Conservation (phyloP, 768 basidiomycete genomes). For the Boletus rubescentipes region DNA sequence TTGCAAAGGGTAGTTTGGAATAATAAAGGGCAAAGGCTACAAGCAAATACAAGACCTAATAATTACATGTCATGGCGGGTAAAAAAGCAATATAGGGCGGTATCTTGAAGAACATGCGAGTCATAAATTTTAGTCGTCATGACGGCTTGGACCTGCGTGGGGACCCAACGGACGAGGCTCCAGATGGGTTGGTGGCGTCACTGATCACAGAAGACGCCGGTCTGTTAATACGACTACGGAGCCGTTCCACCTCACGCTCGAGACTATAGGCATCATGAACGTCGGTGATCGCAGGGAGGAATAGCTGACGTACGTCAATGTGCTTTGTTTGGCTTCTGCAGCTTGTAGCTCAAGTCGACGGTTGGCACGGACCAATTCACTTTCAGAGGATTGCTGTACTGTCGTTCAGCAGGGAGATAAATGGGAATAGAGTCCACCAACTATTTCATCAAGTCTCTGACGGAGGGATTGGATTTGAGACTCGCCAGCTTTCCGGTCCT, state of each 20-base stretch:
- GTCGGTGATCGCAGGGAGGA: neutral
- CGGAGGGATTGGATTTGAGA: slow-evolving; percentile 56
- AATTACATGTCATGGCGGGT: slow-evolving; percentile 11
- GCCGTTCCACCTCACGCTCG: slow-evolving; percentile 67
- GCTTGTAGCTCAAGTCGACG: slow-evolving; percentile 77
- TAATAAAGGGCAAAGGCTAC: slow-evolving; percentile 14
- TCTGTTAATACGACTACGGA: slow-evolving; percentile 62
- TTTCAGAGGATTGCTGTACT: slow-evolving; percentile 67
- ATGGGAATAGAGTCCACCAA: slow-evolving; percentile 34
- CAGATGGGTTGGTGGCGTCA: slow-evolving; percentile 19
- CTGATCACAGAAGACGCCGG: slow-evolving; percentile 43
- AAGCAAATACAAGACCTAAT: slow-evolving; percentile 21
- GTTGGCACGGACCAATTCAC: slow-evolving; percentile 65
- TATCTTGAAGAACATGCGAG: neutral
- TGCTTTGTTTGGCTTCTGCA: slow-evolving; percentile 67
- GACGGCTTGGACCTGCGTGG: slow-evolving; percentile 29
- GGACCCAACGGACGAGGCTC: slow-evolving; percentile 28
- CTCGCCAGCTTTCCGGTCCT: slow-evolving; percentile 62
- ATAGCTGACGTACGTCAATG: slow-evolving; percentile 52
- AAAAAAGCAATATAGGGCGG: neutral
- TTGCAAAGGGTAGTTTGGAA: neutral
- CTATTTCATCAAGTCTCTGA: slow-evolving; percentile 58
- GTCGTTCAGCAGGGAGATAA: slow-evolving; percentile 3
- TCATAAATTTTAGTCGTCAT: slow-evolving; percentile 3
- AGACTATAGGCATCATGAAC: slow-evolving; percentile 38